Percentiles rank a stretch among this genome's conserved stretches.
Conservation (phyloP, 1,284 basidiomycete species). For the Xerocomus amazonicus region DNA sequence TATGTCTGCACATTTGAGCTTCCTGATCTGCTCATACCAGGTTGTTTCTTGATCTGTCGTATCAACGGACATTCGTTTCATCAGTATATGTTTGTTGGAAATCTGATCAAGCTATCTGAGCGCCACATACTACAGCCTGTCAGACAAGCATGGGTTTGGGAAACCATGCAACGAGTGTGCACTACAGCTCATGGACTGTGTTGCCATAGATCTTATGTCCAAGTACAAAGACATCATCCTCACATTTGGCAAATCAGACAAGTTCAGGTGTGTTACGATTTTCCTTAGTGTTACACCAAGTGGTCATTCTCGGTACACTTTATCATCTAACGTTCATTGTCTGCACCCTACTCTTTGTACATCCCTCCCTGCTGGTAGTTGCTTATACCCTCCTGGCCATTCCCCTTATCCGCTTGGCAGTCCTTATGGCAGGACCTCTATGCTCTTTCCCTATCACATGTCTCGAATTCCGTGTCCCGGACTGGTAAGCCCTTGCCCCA, state of each 20-base stretch:
- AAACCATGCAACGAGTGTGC: constrained; percentile 94
- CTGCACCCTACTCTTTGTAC: no score
- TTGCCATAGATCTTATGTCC: constrained; percentile 80
- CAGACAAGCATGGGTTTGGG: constrained; percentile 74
- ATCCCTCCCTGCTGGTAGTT: no score
- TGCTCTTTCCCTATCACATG: no score
- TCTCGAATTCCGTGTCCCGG: no score
- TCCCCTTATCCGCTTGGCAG: no score
- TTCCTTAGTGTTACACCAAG: no score
- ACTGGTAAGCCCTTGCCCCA: no score
- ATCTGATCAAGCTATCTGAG: not conserved
- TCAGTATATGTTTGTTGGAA: constrained; percentile 50
- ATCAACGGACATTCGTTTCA: constrained; percentile 96
- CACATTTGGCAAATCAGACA: constrained; percentile 95
- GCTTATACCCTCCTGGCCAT: no score
- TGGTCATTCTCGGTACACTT: no score
- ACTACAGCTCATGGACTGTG: constrained; percentile 89
- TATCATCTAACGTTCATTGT: no score
- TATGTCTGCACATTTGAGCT: constrained; percentile 92
- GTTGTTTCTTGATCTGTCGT: constrained; percentile 82
- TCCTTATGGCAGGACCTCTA: no score
- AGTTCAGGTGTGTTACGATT: constrained; percentile 96
- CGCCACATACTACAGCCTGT: constrained; percentile 57
- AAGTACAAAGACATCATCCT: constrained; percentile 80
- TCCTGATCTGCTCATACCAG: constrained; percentile 81